Evolutionary conservation across 176 grass and related monocot species (phyloP).

Genomic region (Pontederia crassipes): DNA sequence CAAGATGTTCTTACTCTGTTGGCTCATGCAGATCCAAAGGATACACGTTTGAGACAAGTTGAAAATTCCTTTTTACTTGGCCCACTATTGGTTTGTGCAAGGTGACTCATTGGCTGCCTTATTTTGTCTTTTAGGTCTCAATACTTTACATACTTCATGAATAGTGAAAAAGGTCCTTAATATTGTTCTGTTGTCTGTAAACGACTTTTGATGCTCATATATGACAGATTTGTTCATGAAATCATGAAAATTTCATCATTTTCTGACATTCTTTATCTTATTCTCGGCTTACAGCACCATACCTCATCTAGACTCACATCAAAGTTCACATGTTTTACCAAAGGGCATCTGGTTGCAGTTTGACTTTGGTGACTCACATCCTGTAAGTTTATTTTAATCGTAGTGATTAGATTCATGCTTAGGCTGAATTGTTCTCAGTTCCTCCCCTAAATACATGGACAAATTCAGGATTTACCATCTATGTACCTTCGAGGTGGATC

Average conservation of each 20-base stretch:
- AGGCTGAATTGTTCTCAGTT: neutral
- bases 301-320: conserved; percentile 58
- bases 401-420: conserved; percentile 1
- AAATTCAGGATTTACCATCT: conserved; percentile 62
- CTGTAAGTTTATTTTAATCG: conserved; percentile 44
- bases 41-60: conserved; percentile 55
- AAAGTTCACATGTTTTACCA: conserved; percentile 53
- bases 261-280: neutral
- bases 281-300: conserved; percentile 43
- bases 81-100: conserved; percentile 73
- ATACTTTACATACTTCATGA: no score
- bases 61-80: conserved; percentile 91
- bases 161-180: no score
- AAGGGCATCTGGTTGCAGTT: conserved; percentile 71
- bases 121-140: no score
- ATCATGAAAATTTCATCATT: no score
- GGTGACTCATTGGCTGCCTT: conserved; percentile 25
- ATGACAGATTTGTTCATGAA: no score
- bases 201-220: no score
- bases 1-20: neutral
- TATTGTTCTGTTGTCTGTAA: no score
- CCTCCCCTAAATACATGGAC: neutral
- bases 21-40: conserved; percentile 49
- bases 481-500: conserved; percentile 76
- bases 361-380: conserved; percentile 87